phyloP scores from a whole-genome alignment of 2,329 filamentous ascomycete species.

The Beauveria caledonica region DNA sequence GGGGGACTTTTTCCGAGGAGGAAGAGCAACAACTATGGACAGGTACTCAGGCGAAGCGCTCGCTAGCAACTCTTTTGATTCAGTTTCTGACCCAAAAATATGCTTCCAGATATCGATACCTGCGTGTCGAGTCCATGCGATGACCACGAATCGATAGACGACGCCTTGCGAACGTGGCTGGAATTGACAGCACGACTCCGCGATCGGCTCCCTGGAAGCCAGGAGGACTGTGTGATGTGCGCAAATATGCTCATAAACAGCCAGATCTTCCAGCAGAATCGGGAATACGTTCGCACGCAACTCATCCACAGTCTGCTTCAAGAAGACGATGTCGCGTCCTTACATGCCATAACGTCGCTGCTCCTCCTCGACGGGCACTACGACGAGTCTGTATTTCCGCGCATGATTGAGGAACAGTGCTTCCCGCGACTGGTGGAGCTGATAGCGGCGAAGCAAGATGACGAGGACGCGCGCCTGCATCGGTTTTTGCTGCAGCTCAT shows the following conservation, averaged over 20 bases:
- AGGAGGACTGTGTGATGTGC: constrained; percentile 74
- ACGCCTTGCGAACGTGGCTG: constrained; percentile 77
- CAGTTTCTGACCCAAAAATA: background rate
- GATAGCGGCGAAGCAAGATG: constrained; percentile 57
- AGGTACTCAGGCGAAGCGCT: constrained; percentile 42
- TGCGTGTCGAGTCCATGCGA: constrained; percentile 40
- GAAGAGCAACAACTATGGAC: constrained; percentile 84
- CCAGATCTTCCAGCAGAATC: constrained; percentile 62
- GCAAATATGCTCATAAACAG: constrained; percentile 71
- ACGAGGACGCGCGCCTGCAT: constrained; percentile 65
- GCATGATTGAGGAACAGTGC: constrained; percentile 79
- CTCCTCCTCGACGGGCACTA: constrained; percentile 78
- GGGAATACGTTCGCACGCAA: constrained; percentile 83
- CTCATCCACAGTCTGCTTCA: constrained; percentile 85
- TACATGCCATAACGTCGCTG: constrained; percentile 76
- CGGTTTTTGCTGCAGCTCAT: constrained; percentile 76
- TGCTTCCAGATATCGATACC: constrained; percentile 36
- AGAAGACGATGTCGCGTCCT: constrained; percentile 74
- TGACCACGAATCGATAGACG: constrained; percentile 61
- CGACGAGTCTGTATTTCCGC: constrained; percentile 70
- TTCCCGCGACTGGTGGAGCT: constrained; percentile 80
- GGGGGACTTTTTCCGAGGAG: constrained; percentile 56
- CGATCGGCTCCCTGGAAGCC: constrained; percentile 65
- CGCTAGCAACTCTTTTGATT: background rate
- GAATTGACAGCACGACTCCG: constrained; percentile 67